These are phyloP conservation scores for Kurtzmaniella natalensis DNA, from an alignment of 1,139 yeast genomes.

Conservation along the genomic window DNA sequence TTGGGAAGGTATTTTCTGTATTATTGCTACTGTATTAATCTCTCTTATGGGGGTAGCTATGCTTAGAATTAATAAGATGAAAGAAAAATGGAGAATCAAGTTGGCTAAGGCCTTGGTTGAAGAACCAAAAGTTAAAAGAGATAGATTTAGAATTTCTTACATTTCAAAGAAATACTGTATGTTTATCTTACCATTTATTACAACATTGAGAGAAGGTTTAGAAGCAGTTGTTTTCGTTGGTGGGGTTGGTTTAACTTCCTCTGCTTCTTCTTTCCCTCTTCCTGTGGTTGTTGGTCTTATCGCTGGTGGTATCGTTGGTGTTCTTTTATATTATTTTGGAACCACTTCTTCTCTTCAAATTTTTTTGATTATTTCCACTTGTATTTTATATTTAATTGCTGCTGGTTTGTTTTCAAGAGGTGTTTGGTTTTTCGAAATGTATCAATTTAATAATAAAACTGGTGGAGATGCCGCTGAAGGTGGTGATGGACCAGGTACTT, in stretches of 20 bases:
- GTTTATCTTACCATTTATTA: constrained; percentile 40
- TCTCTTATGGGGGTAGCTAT: constrained; percentile 43
- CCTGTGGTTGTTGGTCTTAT: constrained; percentile 26
- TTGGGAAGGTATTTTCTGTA: constrained; percentile 44
- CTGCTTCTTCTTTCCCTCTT: constrained; percentile 30
- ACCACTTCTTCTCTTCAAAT: constrained; percentile 37
- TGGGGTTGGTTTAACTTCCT: constrained; percentile 42
- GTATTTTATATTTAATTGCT: constrained; percentile 40
- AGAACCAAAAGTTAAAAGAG: constrained; percentile 12
- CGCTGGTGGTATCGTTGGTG: constrained; percentile 30
- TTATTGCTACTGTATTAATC: constrained; percentile 38
- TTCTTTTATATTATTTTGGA: constrained; percentile 35
- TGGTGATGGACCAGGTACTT: constrained; percentile 45
- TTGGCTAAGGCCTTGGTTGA: constrained; percentile 21
- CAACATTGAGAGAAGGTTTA: constrained; percentile 44
- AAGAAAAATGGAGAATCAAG: constrained; percentile 79
- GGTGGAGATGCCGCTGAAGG: constrained; percentile 46
- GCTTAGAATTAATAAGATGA: constrained; percentile 51
- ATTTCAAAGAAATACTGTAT: constrained; percentile 33
- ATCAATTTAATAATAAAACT: constrained; percentile 33
- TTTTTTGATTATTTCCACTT: constrained; percentile 35
- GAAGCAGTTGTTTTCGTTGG: constrained; percentile 46
- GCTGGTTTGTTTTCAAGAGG: constrained; percentile 45
- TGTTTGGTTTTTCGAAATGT: constrained; percentile 42
- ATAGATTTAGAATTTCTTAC: constrained; percentile 15